phyloP scores from a whole-genome alignment of 768 basidiomycete genomes.

The Podaxis mareebaensis region DNA sequence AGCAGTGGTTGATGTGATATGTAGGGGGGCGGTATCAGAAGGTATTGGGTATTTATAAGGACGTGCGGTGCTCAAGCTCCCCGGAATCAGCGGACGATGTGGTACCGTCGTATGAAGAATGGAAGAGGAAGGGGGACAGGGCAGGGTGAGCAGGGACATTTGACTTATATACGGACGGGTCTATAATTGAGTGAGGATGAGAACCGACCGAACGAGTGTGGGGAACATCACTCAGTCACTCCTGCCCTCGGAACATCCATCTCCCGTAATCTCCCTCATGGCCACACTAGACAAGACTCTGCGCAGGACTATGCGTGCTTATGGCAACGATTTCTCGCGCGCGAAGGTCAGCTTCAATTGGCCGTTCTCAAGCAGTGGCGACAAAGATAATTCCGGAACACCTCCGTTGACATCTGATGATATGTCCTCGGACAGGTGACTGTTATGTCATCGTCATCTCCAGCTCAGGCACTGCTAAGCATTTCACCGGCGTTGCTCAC shows the following conservation, averaged over 20 bases:
- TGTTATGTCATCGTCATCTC: not conserved
- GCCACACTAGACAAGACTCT: not conserved
- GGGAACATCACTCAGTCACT: slow-evolving; percentile 1
- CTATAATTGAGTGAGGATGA: not conserved
- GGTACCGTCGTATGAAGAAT: too few relatives aligned
- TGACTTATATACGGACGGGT: not conserved
- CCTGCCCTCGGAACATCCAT: slow-evolving; percentile 11
- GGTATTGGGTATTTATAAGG: not conserved
- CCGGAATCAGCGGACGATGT: too few relatives aligned
- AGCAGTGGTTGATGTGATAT: not conserved
- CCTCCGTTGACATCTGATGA: not conserved
- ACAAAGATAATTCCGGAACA: not conserved
- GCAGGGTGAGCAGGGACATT: not conserved
- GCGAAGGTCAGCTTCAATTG: not conserved
- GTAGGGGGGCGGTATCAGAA: not conserved
- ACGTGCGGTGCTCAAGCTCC: too few relatives aligned
- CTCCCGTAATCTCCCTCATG: slow-evolving; percentile 1
- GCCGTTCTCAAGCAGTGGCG: not conserved
- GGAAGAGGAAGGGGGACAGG: not conserved
- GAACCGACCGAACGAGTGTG: slow-evolving; percentile 13
- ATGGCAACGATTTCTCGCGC: slow-evolving; percentile 2
- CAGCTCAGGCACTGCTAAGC: too few relatives aligned
- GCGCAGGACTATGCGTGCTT: not conserved
- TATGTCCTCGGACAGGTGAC: not conserved
- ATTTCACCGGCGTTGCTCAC: too few relatives aligned